A percentile compares a stretch with the other conserved stretches of the same genome.
phyloP scores from a whole-genome alignment of 139 green algal species.

The Chlamydomonas schloesseri region DNA sequence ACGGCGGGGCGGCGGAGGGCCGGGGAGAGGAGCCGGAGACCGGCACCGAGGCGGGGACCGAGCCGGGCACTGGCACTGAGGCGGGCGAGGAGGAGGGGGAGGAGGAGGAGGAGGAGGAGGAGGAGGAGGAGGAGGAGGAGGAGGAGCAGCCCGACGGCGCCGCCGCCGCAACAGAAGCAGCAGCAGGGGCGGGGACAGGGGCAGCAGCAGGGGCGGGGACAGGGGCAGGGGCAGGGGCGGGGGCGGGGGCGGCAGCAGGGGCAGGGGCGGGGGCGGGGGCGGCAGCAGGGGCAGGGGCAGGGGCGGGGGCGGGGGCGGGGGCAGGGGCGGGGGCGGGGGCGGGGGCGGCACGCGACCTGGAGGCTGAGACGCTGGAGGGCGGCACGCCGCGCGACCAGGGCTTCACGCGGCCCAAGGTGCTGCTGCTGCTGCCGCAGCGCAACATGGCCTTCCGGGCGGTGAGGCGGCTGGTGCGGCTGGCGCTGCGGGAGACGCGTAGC shows the following conservation, averaged over 20 bases:
- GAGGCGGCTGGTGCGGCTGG: conserved; percentile 78
- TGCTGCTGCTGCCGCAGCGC: conserved; percentile 92
- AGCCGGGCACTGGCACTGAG: no score
- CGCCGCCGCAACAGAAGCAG: no score
- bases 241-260: background rate
- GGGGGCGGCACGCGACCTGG: background rate
- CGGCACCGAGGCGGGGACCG: no score
- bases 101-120: background rate
- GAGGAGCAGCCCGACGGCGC: no score
- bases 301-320: background rate
- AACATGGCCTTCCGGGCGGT: conserved; percentile 80
- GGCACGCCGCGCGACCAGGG: conserved; percentile 83
- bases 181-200: no score
- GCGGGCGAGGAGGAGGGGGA: background rate
- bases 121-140: background rate
- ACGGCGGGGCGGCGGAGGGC: no score
- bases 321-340: no score
- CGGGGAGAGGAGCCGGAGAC: no score
- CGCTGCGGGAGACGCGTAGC: conserved; percentile 79
- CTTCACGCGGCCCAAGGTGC: conserved; percentile 85
- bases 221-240: background rate
- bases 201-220: no score
- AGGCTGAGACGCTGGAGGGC: background rate
- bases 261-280: background rate
- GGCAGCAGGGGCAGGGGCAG: background rate